These are phyloP conservation scores for Dillenia turbinata DNA, from an alignment of 164 flowering plant genomes.

Conservation along the genomic window DNA sequence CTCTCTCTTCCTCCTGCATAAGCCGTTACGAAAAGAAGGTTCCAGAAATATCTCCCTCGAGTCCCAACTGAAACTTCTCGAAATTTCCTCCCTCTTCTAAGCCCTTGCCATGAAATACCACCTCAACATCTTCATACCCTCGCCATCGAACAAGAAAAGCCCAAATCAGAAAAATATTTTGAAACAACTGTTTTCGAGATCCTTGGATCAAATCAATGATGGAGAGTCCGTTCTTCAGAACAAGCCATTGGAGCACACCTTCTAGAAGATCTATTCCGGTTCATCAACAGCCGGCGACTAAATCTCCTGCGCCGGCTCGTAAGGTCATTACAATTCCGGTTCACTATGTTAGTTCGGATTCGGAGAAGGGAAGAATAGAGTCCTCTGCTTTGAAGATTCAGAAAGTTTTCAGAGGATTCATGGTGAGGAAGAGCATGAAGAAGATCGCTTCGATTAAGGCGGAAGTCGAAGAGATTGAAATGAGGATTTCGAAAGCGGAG, in stretches of 20 bases:
- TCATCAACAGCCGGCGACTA: not conserved
- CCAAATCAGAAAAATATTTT: no score
- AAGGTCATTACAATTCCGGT: constrained; percentile 55
- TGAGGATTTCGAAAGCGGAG: constrained; percentile 25
- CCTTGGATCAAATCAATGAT: constrained; percentile 4
- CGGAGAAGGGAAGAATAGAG: constrained; percentile 10
- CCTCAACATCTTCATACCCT: no score
- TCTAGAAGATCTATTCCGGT: constrained; percentile 4
- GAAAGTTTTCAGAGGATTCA: constrained; percentile 57
- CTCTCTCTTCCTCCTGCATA: no score
- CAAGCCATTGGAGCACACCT: constrained; percentile 10
- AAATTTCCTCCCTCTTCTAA: no score
- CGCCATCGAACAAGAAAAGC: no score
- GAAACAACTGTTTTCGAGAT: no score
- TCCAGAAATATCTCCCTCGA: no score
- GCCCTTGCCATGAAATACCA: no score
- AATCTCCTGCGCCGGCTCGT: constrained; percentile 7
- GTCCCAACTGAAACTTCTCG: no score
- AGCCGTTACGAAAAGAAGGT: no score
- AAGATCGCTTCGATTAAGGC: constrained; percentile 31
- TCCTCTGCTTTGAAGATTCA: constrained; percentile 55
- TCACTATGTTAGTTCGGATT: constrained; percentile 30
- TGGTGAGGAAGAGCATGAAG: constrained; percentile 52
- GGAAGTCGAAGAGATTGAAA: constrained; percentile 49
- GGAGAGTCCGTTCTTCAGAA: constrained; percentile 21